phyloP scores from a whole-genome alignment of 495 filamentous ascomycete species.

The Penicillium tannophilum region DNA sequence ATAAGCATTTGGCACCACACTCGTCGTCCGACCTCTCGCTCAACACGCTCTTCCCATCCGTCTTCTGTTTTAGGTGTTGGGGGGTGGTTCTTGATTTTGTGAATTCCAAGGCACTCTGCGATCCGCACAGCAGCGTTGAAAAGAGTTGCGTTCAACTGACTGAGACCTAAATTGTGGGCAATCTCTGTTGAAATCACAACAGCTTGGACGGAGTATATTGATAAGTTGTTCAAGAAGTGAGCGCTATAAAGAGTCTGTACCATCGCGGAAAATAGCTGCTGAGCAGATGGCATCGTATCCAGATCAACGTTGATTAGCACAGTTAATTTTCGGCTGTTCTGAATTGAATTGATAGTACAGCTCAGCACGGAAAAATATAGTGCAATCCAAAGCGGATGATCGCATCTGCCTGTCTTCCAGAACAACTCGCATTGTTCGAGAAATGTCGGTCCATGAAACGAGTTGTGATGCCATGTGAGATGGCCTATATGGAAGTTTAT shows the following conservation, averaged over 20 bases:
- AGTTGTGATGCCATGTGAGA: slow-evolving; percentile 35
- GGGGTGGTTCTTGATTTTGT: slow-evolving; percentile 31
- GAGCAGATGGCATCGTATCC: slow-evolving; percentile 23
- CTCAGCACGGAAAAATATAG: slow-evolving; percentile 33
- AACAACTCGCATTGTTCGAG: slow-evolving; percentile 34
- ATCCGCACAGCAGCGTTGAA: slow-evolving; percentile 45
- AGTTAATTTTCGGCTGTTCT: slow-evolving; percentile 28
- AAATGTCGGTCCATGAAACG: slow-evolving; percentile 32
- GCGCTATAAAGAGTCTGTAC: slow-evolving; percentile 30
- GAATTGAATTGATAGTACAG: slow-evolving; percentile 33
- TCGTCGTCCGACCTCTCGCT: slow-evolving; percentile 43
- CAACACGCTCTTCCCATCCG: slow-evolving; percentile 28
- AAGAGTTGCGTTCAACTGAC: slow-evolving; percentile 42
- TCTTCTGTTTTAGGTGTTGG: slow-evolving; percentile 24
- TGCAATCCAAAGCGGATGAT: slow-evolving; percentile 35
- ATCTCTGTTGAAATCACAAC: slow-evolving; percentile 48
- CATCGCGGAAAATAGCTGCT: slow-evolving; percentile 32
- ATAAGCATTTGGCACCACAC: slow-evolving; percentile 49
- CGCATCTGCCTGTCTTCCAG: slow-evolving; percentile 30
- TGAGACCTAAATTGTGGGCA: slow-evolving; percentile 49
- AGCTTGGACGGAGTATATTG: slow-evolving; percentile 44
- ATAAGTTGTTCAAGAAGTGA: slow-evolving; percentile 37
- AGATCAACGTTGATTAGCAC: slow-evolving; percentile 26
- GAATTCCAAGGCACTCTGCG: slow-evolving; percentile 39
- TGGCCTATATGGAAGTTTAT: slow-evolving; percentile 33